Base-by-base conservation (phyloP, 2,329 filamentous ascomycete species). In the Calonectria multiphialidica region DNA sequence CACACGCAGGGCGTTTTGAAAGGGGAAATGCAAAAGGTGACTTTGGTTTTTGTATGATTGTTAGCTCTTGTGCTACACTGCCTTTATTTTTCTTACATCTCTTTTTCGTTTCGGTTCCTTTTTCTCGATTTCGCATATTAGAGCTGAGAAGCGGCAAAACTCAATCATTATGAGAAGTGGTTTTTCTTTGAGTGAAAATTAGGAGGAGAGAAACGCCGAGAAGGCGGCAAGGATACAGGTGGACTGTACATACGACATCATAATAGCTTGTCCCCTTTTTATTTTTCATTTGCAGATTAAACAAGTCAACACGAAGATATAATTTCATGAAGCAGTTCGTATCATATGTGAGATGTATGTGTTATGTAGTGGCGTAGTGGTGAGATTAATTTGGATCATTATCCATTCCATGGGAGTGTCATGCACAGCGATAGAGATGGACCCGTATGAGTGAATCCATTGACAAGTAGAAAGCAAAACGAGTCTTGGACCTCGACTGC, bases 1-100 rank as follows among this genome's bases (percentile, higher is more conserved):
- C 72, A 74, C 72, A 81, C 79, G 80, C 79, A 78, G 76, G 81
- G 79, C 81, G 82, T 83, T 83, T 74, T 78, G 76, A 75, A 79
- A 71, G 75, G 78, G 75, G 74, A 72, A 75, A 74, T 72, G 77
- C 76, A 77, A 80, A 79, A 78, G 73, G 76, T 68, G 64, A 45
- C 49, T 68, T 76, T 75, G 68, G 63, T n/a, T 50, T 76, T 72
- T 79, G 72, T 79, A 79, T 75, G 74, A 72, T 72, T 77, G 70
- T 35, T 76, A 61, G 72, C 64, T 55, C 66, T 67, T 78, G 77
- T 71, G 66, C 73, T 71, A 74, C 70, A 74, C 75, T 76, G 73
- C 75, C 76, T 74, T 75, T 63, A 72, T 64, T 47, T 73, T 72
- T 72, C 53, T 71, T 72, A 61, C 71, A 70, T 71, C 75, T 76